Conservation (phyloP, 2,329 filamentous ascomycete genomes). For the Fusarium temperatum region DNA sequence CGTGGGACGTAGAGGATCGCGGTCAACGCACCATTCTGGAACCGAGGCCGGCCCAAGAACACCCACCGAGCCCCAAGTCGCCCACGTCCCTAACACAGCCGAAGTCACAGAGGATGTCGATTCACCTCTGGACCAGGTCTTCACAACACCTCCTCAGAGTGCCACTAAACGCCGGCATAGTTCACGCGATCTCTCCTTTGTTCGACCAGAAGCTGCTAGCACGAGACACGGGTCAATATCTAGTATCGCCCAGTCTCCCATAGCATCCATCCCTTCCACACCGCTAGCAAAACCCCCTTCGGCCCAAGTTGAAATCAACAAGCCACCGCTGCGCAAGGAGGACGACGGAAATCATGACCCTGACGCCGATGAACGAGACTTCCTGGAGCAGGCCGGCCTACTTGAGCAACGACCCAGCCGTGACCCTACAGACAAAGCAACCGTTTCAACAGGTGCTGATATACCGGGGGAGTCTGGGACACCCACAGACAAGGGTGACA, state of each 20-base stretch:
- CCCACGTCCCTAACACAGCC: constrained; percentile 28
- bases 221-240: constrained; percentile 46
- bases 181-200: constrained; percentile 38
- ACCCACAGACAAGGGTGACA: constrained; percentile 59
- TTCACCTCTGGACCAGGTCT: constrained; percentile 43
- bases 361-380: constrained; percentile 73
- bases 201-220: constrained; percentile 35
- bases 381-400: constrained; percentile 74
- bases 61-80: constrained; percentile 37
- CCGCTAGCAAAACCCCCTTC: constrained; percentile 28
- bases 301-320: constrained; percentile 34
- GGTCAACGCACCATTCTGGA: constrained; percentile 37
- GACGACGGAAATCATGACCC: constrained; percentile 54
- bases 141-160: constrained; percentile 46
- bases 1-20: constrained; percentile 41
- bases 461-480: constrained; percentile 45
- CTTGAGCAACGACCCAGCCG: constrained; percentile 54
- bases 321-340: constrained; percentile 25
- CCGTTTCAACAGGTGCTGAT: constrained; percentile 48
- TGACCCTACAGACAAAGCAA: constrained; percentile 48
- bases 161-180: constrained; percentile 41
- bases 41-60: constrained; percentile 42
- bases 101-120: constrained; percentile 34
- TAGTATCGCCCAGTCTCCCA: constrained; percentile 44
- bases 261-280: constrained; percentile 37